These are phyloP conservation scores for Perkinsus marinus DNA, from an alignment of 169 alveolate species.

Conservation along the genomic window DNA sequence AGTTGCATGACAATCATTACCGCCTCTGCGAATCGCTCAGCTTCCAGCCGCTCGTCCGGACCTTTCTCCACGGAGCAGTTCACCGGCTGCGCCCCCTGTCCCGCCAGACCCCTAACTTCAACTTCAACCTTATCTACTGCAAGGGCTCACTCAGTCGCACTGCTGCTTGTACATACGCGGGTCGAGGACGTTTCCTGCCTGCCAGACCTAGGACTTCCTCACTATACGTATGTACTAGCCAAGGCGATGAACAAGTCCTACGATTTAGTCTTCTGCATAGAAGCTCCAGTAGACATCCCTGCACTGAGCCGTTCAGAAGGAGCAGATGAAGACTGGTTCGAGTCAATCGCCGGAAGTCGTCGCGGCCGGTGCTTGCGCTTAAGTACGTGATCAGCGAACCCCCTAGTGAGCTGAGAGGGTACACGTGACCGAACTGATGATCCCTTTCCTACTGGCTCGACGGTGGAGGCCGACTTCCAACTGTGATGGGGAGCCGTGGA, in stretches of 20 bases:
- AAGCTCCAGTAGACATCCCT: too few species aligned
- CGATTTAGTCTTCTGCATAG: too few species aligned
- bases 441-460: background rate
- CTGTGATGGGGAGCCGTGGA: background rate
- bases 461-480: background rate
- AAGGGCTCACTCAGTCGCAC: too few species aligned
- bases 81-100: background rate
- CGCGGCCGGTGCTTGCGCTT: background rate
- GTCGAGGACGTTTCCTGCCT: too few species aligned
- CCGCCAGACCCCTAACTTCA: too few species aligned
- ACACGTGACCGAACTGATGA: background rate
- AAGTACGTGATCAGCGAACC: background rate
- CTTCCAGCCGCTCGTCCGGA: background rate
- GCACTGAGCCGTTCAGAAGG: too few species aligned
- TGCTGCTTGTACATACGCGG: too few species aligned
- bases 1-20: background rate
- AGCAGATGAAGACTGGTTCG: background rate
- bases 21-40: background rate
- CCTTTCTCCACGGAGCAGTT: background rate
- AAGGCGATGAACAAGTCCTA: too few species aligned
- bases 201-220: too few species aligned
- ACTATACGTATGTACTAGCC: too few species aligned
- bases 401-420: background rate
- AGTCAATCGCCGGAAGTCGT: background rate
- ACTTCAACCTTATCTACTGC: too few species aligned